Conservation (phyloP, 2,329 filamentous ascomycete species). For the Acarospora socialis region DNA sequence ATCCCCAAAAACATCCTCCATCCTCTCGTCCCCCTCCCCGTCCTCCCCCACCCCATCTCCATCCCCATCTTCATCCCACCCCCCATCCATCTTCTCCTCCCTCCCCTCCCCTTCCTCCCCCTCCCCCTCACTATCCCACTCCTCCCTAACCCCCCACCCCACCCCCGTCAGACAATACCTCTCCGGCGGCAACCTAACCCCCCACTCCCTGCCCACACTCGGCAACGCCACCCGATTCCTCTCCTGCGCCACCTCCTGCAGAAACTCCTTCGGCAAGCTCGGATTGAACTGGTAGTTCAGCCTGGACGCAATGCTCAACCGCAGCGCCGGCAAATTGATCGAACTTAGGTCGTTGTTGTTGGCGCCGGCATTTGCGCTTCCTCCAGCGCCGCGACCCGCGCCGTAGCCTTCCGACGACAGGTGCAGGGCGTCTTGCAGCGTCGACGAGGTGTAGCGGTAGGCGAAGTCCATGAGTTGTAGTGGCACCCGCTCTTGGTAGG, state of each 20-base stretch:
- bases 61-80: slow-evolving; percentile 22
- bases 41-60: slow-evolving; percentile 22
- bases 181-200: slow-evolving; percentile 46
- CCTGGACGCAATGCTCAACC: slow-evolving; percentile 46
- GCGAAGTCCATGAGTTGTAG: slow-evolving; percentile 39
- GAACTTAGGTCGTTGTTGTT: slow-evolving; percentile 31
- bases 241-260: slow-evolving; percentile 43
- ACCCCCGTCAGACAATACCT: slow-evolving; percentile 45
- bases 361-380: slow-evolving; percentile 19
- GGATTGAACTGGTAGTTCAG: slow-evolving; percentile 47
- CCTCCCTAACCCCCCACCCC: slow-evolving; percentile 42
- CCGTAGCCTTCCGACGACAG: slow-evolving; percentile 36
- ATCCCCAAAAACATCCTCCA: slow-evolving; percentile 35
- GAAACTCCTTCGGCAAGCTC: slow-evolving; percentile 46
- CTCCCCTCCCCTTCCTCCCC: slow-evolving; percentile 24
- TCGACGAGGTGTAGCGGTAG: slow-evolving; percentile 39
- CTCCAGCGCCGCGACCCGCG: slow-evolving; percentile 24
- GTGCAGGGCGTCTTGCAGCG: slow-evolving; percentile 38
- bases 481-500: slow-evolving; percentile 39
- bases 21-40: slow-evolving; percentile 31
- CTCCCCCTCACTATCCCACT: slow-evolving; percentile 42
- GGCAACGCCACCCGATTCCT: slow-evolving; percentile 40
- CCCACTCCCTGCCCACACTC: slow-evolving; percentile 41
- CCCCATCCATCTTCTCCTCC: slow-evolving; percentile 18
- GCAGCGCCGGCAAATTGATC: slow-evolving; percentile 42